Conservation (phyloP, 2,329 filamentous ascomycete genomes). For the Samsoniella hepiali region DNA sequence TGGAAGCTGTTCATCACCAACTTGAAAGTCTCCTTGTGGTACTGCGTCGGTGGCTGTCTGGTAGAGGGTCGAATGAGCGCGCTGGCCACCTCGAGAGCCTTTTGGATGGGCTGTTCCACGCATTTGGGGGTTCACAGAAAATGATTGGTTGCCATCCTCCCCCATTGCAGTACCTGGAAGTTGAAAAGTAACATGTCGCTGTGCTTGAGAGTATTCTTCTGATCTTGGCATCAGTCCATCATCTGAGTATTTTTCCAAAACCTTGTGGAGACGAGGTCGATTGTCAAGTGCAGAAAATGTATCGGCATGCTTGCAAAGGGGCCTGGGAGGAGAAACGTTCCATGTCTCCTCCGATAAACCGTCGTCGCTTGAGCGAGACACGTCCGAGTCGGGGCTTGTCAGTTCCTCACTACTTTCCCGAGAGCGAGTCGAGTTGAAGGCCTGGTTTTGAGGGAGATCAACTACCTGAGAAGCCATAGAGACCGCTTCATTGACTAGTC, state of each 20-base stretch:
- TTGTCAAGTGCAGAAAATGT: slow-evolving; percentile 25
- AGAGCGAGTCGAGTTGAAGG: slow-evolving; percentile 1
- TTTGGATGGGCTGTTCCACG: not conserved
- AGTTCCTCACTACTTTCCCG: not conserved
- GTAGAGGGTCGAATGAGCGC: not conserved
- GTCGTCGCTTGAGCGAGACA: not conserved
- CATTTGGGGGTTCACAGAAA: not conserved
- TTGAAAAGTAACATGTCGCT: slow-evolving; percentile 21
- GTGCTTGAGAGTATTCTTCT: slow-evolving; percentile 19
- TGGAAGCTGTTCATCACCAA: slow-evolving; percentile 26
- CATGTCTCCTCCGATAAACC: not conserved
- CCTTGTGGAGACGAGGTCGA: slow-evolving; percentile 27
- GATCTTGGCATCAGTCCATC: slow-evolving; percentile 10
- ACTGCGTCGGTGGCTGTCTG: not conserved
- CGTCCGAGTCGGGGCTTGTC: not conserved
- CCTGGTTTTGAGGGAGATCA: slow-evolving; percentile 29
- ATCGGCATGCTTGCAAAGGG: slow-evolving; percentile 26
- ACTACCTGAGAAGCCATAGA: slow-evolving; percentile 41
- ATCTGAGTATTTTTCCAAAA: slow-evolving; percentile 29
- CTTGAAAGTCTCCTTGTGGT: slow-evolving; percentile 19
- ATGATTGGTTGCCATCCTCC: slow-evolving; percentile 15
- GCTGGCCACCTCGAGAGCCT: not conserved
- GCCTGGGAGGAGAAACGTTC: slow-evolving; percentile 18
- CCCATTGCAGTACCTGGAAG: slow-evolving; percentile 15
- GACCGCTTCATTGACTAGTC: slow-evolving; percentile 45